A percentile compares a stretch with the other conserved stretches of the same genome.
These are phyloP conservation scores for Cyclotella atomus DNA, from an alignment of 108 stramenopile genomes.

Conservation along the genomic window DNA sequence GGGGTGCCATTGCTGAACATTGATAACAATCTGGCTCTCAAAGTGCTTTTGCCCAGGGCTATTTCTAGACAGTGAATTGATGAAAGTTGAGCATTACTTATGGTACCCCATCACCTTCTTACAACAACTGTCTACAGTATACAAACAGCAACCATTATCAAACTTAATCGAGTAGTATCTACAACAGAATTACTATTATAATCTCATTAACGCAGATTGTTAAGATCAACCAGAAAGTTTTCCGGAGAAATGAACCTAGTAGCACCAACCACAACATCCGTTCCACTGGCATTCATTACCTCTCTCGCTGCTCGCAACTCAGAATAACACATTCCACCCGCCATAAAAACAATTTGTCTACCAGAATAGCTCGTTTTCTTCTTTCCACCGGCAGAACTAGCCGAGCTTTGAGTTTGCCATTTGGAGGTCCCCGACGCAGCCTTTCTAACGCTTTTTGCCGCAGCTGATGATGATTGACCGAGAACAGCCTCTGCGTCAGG, in stretches of 20 bases:
- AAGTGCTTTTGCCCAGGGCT: slow-evolving; percentile 39
- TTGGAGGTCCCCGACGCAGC: slow-evolving; percentile 31
- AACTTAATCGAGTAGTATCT: no score
- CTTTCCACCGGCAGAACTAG: slow-evolving; percentile 10
- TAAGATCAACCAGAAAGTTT: slow-evolving; percentile 70
- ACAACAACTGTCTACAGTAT: background rate
- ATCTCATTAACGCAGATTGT: no score
- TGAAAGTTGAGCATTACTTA: background rate
- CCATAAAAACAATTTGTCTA: slow-evolving; percentile 87
- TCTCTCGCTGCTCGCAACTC: slow-evolving; percentile 87
- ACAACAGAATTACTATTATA: no score
- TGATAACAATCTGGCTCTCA: slow-evolving; percentile 58
- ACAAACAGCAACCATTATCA: no score
- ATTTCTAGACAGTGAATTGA: background rate
- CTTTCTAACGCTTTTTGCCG: slow-evolving; percentile 57
- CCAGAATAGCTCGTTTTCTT: slow-evolving; percentile 53
- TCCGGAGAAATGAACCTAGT: no score
- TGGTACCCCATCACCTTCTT: background rate
- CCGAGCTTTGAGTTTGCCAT: slow-evolving; percentile 52
- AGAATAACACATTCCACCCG: slow-evolving; percentile 86
- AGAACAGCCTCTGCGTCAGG: slow-evolving; percentile 59
- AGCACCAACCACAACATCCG: no score
- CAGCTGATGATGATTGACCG: slow-evolving; percentile 12
- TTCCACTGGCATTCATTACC: no score
- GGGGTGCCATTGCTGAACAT: slow-evolving; percentile 43